These are phyloP conservation scores for Colletotrichum kahawae DNA, from an alignment of 2,329 filamentous ascomycete species.

Conservation along the genomic window DNA sequence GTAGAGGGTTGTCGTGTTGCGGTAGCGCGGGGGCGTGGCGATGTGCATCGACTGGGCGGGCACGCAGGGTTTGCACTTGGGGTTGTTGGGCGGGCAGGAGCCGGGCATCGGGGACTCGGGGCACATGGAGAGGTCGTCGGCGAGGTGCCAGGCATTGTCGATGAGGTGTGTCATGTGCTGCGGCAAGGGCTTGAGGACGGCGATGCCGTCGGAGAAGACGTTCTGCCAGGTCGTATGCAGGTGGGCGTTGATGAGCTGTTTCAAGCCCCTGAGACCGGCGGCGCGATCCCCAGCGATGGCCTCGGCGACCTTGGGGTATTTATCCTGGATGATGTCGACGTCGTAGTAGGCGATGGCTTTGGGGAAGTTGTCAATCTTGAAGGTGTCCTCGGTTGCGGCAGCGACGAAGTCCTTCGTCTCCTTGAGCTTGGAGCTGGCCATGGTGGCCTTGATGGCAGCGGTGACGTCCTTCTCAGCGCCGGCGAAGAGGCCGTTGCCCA, in stretches of 20 bases:
- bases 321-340: constrained; percentile 61
- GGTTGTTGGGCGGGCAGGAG: constrained; percentile 83
- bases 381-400: constrained; percentile 61
- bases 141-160: constrained; percentile 73
- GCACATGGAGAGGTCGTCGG: constrained; percentile 77
- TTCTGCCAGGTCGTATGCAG: constrained; percentile 87
- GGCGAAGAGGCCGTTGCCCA: constrained; percentile 75
- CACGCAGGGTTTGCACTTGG: constrained; percentile 76
- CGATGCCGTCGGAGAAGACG: constrained; percentile 76
- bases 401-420: constrained; percentile 67
- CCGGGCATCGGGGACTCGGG: constrained; percentile 73
- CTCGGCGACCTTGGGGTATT: constrained; percentile 72
- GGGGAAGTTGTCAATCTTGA: constrained; percentile 69
- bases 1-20: constrained; percentile 75
- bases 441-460: constrained; percentile 63
- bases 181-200: constrained; percentile 80
- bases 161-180: constrained; percentile 77
- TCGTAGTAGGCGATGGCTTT: constrained; percentile 81
- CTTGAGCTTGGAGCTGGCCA: constrained; percentile 60
- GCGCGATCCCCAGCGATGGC: constrained; percentile 61
- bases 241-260: constrained; percentile 81
- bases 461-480: constrained; percentile 71
- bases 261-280: constrained; percentile 69
- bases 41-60: constrained; percentile 69
- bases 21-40: constrained; percentile 69